Evolutionary conservation across 2,329 filamentous ascomycete genomes (phyloP).

Genomic region (Aotearoamyces nothofagi): DNA sequence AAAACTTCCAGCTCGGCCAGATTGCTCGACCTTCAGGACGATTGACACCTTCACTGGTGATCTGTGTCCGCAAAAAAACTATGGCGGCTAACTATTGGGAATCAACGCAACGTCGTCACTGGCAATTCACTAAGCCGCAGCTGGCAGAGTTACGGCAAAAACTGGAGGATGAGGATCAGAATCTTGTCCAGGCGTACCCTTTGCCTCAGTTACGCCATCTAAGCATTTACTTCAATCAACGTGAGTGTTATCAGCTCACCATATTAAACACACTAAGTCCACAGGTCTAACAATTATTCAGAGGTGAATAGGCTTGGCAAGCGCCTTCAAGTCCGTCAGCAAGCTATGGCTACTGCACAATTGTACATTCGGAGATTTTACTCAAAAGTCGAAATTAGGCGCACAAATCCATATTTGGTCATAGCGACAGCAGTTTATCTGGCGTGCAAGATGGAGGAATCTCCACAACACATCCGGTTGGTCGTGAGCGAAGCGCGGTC

Average conservation of each 20-base stretch:
- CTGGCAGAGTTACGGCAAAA: constrained; percentile 60
- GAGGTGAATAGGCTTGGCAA: constrained; percentile 74
- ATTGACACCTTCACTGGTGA: no score
- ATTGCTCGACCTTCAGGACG: no score
- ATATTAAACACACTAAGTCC: no score
- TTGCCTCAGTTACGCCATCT: constrained; percentile 70
- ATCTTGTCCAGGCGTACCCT: constrained; percentile 63
- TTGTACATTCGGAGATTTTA: constrained; percentile 94
- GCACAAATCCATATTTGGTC: constrained; percentile 86
- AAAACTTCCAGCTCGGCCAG: no score
- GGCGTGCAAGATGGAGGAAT: constrained; percentile 96
- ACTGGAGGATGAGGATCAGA: constrained; percentile 62
- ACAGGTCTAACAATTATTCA: constrained; percentile 23
- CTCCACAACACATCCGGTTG: constrained; percentile 85
- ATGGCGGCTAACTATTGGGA: constrained; percentile 98
- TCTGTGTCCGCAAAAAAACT: no score
- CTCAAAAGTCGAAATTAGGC: constrained; percentile 74
- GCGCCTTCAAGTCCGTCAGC: constrained; percentile 72
- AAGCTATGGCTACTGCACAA: constrained; percentile 89
- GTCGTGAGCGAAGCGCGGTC: constrained; percentile 76
- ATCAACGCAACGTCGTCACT: constrained; percentile 78
- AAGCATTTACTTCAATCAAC: constrained; percentile 84
- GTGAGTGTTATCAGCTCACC: no score
- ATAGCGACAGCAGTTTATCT: constrained; percentile 89
- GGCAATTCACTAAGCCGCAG: constrained; percentile 78